Evolutionary conservation across 768 basidiomycete genomes (phyloP), one percentile per base, ranked within the genome.

Genomic region (Pilatotrama ljubarskyi): DNA sequence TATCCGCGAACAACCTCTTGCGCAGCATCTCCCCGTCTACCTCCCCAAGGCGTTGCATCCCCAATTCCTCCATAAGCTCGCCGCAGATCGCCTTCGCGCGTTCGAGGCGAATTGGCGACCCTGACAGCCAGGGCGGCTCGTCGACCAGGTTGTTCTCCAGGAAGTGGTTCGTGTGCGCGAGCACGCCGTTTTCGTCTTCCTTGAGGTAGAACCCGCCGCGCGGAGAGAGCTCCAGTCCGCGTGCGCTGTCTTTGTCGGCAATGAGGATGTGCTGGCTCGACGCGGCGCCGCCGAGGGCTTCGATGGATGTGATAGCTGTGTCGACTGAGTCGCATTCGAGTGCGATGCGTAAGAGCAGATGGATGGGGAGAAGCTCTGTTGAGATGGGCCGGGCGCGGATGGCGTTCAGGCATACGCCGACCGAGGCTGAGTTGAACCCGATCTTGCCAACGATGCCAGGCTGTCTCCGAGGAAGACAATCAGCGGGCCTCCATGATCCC

Each of bases 381-480:
- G 66, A 67, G 50, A 68, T 73, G 5, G 73, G 73, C 18, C 68
- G 68, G 0, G 74, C 72, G 36, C 74, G 71, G 55, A 76, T 74
- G 17, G 75, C 75, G 61, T 76, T 76, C 50, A 76, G 65, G 61
- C 72, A 73, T 18, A 73, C 72, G 44, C 75, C 75, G 25, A 76
- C 70, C 1, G 74, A 74, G 15, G 67, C 62, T 1, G 72, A 69
- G 62, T 76, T 76, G 67, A 73, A 74, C 24, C 75, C 75, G 26
- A 76, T 76, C 64, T 76, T 76, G 44, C 74, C 75, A 5, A 76
- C 70, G 55, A 76, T 73, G 17, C 75, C 75, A 24, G 74, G 69
- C 74, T 75, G 52, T 14, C n/a, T n/a, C n/a, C n/a, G n/a, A n/a
- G n/a, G n/a, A n/a, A n/a, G n/a, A n/a, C n/a, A n/a, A n/a, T n/a